Conservation (phyloP, 768 basidiomycete species). For the Piloderma croceum region DNA sequence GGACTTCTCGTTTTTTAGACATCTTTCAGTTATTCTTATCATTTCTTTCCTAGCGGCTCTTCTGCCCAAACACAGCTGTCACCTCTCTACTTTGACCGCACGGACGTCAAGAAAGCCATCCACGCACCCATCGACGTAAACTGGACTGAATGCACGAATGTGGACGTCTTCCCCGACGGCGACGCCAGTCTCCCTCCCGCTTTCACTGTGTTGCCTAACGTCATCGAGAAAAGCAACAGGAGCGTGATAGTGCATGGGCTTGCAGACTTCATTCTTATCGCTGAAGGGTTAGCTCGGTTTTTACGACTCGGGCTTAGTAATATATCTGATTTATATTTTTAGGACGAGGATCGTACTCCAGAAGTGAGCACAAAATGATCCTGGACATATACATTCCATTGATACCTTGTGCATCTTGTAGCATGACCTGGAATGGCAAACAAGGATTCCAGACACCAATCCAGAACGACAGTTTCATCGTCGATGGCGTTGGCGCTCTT, state of each 20-base stretch:
- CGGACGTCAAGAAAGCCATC: slow-evolving; percentile 63
- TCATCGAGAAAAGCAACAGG: slow-evolving; percentile 69
- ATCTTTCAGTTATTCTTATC: not conserved
- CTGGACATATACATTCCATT: not conserved
- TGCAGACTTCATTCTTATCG: slow-evolving; percentile 67
- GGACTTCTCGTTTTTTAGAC: slow-evolving; percentile 13
- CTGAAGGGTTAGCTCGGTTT: slow-evolving; percentile 51
- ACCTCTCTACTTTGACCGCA: slow-evolving; percentile 66
- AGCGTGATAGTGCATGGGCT: slow-evolving; percentile 68
- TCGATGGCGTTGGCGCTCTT: slow-evolving; percentile 64
- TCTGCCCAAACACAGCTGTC: slow-evolving; percentile 47
- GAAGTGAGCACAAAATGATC: slow-evolving; percentile 38
- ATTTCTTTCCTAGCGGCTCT: slow-evolving; percentile 38
- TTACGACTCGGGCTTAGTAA: slow-evolving; percentile 24
- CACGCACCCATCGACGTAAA: slow-evolving; percentile 58
- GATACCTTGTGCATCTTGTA: slow-evolving; percentile 36
- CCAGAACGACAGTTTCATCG: slow-evolving; percentile 56
- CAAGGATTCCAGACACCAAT: slow-evolving; percentile 77
- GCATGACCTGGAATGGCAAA: slow-evolving; percentile 47
- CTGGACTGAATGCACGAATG: slow-evolving; percentile 61
- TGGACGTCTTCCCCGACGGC: slow-evolving; percentile 55
- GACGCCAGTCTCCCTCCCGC: slow-evolving; percentile 59
- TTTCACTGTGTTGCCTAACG: slow-evolving; percentile 62
- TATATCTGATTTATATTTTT: slow-evolving; percentile 9
- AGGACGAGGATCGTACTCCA: slow-evolving; percentile 60